Conservation (phyloP, 208 protist genomes). For the Acanthamoeba culbertsoni region DNA sequence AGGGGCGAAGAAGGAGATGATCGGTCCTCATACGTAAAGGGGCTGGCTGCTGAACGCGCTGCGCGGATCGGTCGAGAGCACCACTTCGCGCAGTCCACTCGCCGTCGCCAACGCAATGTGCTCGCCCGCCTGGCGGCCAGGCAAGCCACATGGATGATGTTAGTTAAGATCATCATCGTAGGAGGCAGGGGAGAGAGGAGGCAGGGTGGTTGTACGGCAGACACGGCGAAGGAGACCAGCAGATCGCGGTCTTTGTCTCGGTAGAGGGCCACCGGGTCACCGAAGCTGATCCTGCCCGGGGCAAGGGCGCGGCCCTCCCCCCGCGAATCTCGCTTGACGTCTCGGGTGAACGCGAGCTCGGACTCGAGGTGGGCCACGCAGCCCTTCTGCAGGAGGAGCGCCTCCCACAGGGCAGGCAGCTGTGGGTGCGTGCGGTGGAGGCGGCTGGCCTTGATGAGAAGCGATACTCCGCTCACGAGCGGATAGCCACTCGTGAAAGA, state of each 20-base stretch:
- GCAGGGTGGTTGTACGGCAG: background rate
- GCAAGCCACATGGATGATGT: background rate
- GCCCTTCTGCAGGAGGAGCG: background rate
- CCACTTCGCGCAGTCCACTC: conserved; percentile 14
- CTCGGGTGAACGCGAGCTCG: background rate
- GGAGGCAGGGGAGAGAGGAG: background rate
- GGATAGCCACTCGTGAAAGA: background rate
- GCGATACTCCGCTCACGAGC: background rate
- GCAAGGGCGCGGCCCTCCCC: background rate
- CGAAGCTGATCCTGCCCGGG: background rate
- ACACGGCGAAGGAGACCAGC: conserved; percentile 40
- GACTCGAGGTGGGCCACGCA: background rate
- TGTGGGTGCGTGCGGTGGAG: background rate
- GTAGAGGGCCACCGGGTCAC: conserved; percentile 34
- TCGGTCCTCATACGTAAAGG: background rate
- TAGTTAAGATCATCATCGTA: background rate
- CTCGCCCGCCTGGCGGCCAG: background rate
- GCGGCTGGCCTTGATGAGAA: background rate
- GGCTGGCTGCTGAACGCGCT: background rate
- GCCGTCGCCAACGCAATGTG: background rate
- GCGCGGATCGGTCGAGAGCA: background rate
- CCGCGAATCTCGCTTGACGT: background rate
- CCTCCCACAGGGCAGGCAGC: background rate
- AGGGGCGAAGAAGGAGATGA: background rate
- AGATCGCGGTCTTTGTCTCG: conserved; percentile 47